Conservation (phyloP, 148 eudicot species). For the Amaranthus palmeri region DNA sequence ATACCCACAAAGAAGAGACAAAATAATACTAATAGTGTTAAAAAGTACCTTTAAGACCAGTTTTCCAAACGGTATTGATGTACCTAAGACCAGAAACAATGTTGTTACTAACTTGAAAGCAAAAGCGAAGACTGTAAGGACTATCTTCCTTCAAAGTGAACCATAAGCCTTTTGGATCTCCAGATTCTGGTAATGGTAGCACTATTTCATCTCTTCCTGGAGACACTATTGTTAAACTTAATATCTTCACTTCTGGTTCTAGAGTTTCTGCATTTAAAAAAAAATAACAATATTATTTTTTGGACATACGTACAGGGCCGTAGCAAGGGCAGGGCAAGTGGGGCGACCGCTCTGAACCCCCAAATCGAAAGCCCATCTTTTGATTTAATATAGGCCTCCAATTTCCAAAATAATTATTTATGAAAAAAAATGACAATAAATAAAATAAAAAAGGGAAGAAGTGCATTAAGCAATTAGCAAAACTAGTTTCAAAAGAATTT, state of each 20-base stretch:
- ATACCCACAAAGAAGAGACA: too few species aligned
- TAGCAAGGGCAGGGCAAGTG: too few species aligned
- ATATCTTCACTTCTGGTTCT: slow-evolving; percentile 69
- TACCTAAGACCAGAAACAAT: slow-evolving; percentile 79
- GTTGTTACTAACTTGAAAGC: slow-evolving; percentile 66
- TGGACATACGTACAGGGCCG: too few species aligned
- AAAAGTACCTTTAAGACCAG: slow-evolving; percentile 69
- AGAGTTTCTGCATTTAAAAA: slow-evolving; percentile 34
- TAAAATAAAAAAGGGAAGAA: too few species aligned
- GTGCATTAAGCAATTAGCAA: too few species aligned
- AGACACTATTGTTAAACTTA: slow-evolving; percentile 55
- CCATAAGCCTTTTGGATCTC: slow-evolving; percentile 60
- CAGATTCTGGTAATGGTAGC: slow-evolving; percentile 47
- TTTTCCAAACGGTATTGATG: slow-evolving; percentile 74
- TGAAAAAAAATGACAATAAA: too few species aligned
- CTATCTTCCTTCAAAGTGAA: slow-evolving; percentile 87
- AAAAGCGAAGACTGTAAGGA: slow-evolving; percentile 54
- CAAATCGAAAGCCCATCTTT: too few species aligned
- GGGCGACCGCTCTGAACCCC: too few species aligned
- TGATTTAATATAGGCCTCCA: too few species aligned
- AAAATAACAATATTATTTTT: not conserved
- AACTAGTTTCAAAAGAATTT: too few species aligned
- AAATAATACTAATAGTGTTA: too few species aligned
- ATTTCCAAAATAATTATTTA: too few species aligned
- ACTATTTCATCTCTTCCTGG: slow-evolving; percentile 56